Conservation (phyloP, 345 rosid genomes). For the Geranium brycei region DNA sequence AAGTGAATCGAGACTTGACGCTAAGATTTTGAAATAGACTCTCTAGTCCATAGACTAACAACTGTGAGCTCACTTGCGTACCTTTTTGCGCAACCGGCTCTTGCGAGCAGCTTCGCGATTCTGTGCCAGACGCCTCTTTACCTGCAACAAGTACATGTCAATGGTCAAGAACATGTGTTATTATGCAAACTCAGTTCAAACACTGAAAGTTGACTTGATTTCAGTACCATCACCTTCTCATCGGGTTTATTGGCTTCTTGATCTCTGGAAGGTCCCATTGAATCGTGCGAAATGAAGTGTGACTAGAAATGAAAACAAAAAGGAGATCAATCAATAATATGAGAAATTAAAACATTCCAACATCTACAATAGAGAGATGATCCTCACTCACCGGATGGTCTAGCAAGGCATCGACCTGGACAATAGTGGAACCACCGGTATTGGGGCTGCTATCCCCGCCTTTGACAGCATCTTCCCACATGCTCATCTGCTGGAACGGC, state of each 20-base stretch:
- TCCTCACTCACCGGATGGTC: constrained; percentile 36
- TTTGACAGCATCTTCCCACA: constrained; percentile 51
- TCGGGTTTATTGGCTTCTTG: constrained; percentile 54
- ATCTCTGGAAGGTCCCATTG: constrained; percentile 46
- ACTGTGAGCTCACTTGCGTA: constrained; percentile 8
- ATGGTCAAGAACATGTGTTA: no score
- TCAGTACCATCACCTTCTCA: constrained; percentile 17
- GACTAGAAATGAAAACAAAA: constrained; percentile 12
- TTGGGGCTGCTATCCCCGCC: constrained; percentile 30
- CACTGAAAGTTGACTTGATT: no score
- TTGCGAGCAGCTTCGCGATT: constrained; percentile 94
- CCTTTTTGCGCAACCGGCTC: constrained; percentile 86
- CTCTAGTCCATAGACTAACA: no score
- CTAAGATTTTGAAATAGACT: no score
- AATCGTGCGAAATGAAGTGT: constrained; percentile 29
- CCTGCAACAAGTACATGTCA: no score
- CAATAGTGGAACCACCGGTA: constrained; percentile 37
- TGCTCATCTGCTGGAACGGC: constrained; percentile 34
- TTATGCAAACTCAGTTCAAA: no score
- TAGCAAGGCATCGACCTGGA: constrained; percentile 30
- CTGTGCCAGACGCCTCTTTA: constrained; percentile 63
- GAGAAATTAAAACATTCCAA: no score
- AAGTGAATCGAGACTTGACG: neutral
- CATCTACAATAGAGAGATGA: neutral
- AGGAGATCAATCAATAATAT: neutral